Conservation (phyloP, 2,329 filamentous ascomycete genomes). For the Elsinoe ampelina region DNA sequence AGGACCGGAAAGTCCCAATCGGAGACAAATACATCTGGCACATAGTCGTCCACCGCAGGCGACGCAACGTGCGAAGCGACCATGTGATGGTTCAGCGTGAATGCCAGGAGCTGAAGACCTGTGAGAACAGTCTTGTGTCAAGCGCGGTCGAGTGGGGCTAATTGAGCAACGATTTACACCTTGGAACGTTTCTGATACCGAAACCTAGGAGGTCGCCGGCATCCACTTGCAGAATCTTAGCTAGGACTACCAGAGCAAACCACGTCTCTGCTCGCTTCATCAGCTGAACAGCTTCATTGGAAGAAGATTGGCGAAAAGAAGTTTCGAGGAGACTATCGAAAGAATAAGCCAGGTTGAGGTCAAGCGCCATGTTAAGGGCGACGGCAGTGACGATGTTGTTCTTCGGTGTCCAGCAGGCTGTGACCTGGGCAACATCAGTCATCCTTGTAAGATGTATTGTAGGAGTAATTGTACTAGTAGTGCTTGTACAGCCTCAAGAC, state of each 20-base stretch:
- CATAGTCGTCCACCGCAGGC: background rate
- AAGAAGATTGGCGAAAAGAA: background rate
- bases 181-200: background rate
- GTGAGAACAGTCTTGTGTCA: background rate
- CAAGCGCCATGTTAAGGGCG: background rate
- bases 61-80: background rate
- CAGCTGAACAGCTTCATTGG: background rate
- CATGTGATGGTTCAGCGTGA: background rate
- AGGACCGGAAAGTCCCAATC: conserved; percentile 1
- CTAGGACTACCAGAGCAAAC: background rate
- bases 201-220: background rate
- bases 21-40: background rate
- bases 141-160: background rate
- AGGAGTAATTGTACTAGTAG: background rate
- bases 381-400: background rate
- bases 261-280: background rate
- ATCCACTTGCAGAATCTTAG: background rate
- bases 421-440: background rate
- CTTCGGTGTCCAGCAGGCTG: conserved; percentile 2
- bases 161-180: background rate
- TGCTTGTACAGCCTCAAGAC: background rate
- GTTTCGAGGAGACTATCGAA: background rate
- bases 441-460: too few species aligned
- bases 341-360: background rate
- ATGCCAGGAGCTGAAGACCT: background rate